phyloP scores from a whole-genome alignment of 495 filamentous ascomycete genomes.

The Aspergillus diversus region DNA sequence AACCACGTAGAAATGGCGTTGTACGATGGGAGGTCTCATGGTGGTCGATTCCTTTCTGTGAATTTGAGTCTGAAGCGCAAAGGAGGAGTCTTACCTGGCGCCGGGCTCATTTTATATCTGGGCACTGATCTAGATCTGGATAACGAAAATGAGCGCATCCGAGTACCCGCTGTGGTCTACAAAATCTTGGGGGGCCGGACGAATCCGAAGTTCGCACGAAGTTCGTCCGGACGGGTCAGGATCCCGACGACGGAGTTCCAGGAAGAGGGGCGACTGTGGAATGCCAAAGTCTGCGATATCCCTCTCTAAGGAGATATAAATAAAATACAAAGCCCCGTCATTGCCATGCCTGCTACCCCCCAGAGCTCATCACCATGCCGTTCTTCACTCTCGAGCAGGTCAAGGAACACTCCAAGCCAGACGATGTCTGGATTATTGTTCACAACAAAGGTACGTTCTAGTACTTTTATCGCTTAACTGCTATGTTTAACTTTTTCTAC shows the following conservation, averaged over 20 bases:
- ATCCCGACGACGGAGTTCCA: neutral
- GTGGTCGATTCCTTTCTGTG: neutral
- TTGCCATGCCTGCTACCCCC: neutral
- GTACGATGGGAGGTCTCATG: slow-evolving; percentile 16
- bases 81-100: neutral
- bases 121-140: neutral
- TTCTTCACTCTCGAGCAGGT: slow-evolving; percentile 31
- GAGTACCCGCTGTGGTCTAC: neutral
- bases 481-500: slow-evolving; percentile 13
- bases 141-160: neutral
- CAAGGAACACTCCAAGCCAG: slow-evolving; percentile 26
- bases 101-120: neutral
- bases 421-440: slow-evolving; percentile 52
- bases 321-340: neutral
- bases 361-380: slow-evolving; percentile 11
- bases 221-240: slow-evolving; percentile 19
- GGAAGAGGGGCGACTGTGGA: too few species aligned
- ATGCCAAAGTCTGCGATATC: neutral
- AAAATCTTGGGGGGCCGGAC: neutral
- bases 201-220: slow-evolving; percentile 24
- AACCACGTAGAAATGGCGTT: slow-evolving; percentile 28
- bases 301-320: slow-evolving; percentile 17
- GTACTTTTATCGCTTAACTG: too few species aligned
- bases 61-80: slow-evolving; percentile 8
- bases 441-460: slow-evolving; percentile 46